These are phyloP conservation scores for Colletotrichum agaves DNA, from an alignment of 2,329 filamentous ascomycete genomes.

Conservation along the genomic window DNA sequence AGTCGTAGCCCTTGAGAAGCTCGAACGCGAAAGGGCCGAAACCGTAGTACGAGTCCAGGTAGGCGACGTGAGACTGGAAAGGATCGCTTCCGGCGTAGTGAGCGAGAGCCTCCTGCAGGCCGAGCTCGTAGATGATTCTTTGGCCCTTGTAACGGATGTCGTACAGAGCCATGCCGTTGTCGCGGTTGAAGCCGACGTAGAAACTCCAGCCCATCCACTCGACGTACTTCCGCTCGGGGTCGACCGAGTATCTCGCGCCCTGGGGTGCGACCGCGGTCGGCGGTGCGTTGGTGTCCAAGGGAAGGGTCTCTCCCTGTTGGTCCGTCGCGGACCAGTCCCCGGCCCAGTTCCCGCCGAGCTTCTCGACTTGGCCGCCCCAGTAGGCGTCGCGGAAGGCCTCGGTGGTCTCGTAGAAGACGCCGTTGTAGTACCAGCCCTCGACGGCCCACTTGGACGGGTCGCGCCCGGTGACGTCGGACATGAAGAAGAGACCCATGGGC, in stretches of 20 bases:
- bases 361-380: conserved; percentile 55
- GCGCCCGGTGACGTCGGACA: conserved; percentile 60
- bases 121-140: conserved; percentile 65
- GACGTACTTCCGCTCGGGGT: conserved; percentile 55
- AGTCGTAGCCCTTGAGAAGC: conserved; percentile 62
- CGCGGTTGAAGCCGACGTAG: conserved; percentile 61
- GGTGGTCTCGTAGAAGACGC: conserved; percentile 61
- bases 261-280: conserved; percentile 44
- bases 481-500: conserved; percentile 57
- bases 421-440: conserved; percentile 64
- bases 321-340: conserved; percentile 59
- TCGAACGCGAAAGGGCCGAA: conserved; percentile 58
- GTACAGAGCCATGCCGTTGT: conserved; percentile 60
- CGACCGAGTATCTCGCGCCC: conserved; percentile 54
- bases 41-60: conserved; percentile 60
- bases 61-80: conserved; percentile 58
- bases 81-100: conserved; percentile 70
- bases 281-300: conserved; percentile 48
- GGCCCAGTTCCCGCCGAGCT: conserved; percentile 58
- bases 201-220: conserved; percentile 64
- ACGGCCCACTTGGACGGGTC: conserved; percentile 62
- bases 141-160: conserved; percentile 66
- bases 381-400: conserved; percentile 58
- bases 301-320: conserved; percentile 48
- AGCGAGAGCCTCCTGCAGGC: conserved; percentile 67